phyloP scores from a whole-genome alignment of 1,284 basidiomycete genomes.

The Leccinum subspadiceum region DNA sequence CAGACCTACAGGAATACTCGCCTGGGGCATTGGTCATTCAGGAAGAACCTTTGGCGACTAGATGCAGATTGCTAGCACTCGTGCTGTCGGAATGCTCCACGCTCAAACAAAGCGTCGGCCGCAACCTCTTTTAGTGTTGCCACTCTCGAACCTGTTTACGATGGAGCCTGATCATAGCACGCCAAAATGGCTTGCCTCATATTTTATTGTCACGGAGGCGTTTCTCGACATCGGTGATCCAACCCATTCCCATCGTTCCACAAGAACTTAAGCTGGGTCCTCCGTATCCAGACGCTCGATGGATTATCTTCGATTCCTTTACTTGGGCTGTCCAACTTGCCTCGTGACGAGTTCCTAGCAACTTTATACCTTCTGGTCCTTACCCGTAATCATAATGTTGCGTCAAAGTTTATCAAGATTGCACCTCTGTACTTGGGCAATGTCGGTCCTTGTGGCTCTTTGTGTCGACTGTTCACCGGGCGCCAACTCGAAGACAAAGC shows the following conservation, averaged over 20 bases:
- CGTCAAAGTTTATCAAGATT: constrained; percentile 60
- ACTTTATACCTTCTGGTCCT: constrained; percentile 56
- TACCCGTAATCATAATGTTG: constrained; percentile 32
- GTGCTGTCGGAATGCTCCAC: constrained; percentile 75
- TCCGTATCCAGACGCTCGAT: constrained; percentile 57
- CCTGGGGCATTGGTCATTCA: constrained; percentile 61
- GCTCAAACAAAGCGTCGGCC: constrained; percentile 48
- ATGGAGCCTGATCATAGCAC: constrained; percentile 49
- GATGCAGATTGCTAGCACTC: constrained; percentile 84
- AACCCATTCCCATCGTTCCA: constrained; percentile 43
- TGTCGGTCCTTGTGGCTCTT: too few relatives aligned
- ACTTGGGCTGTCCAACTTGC: constrained; percentile 39
- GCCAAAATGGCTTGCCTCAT: constrained; percentile 84
- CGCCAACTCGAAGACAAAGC: too few relatives aligned
- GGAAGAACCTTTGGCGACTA: constrained; percentile 74
- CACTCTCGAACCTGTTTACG: constrained; percentile 53
- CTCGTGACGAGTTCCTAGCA: constrained; percentile 78
- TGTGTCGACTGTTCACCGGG: too few relatives aligned
- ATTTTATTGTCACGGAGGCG: constrained; percentile 80
- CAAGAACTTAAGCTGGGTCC: constrained; percentile 60
- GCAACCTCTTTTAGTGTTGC: constrained; percentile 60
- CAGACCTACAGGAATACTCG: constrained; percentile 64
- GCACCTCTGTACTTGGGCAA: too few relatives aligned
- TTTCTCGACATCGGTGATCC: constrained; percentile 76
- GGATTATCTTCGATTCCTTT: constrained; percentile 68